Evolutionary conservation across 2,329 filamentous ascomycete species (phyloP).

Genomic region (Nectriaceae sp.): DNA sequence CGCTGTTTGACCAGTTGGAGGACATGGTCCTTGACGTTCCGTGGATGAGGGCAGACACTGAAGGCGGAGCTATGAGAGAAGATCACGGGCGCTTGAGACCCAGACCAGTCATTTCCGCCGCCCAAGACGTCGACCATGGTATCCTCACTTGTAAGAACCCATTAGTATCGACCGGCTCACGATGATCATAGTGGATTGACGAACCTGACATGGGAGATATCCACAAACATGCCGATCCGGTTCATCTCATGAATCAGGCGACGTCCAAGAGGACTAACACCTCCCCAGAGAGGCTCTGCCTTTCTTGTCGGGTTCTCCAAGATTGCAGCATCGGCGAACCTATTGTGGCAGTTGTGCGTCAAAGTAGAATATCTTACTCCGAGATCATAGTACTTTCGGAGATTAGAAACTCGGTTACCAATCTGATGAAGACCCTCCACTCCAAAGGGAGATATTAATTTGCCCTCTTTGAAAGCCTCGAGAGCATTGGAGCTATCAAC

Average conservation of each 20-base stretch:
- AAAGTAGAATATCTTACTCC: slow-evolving; percentile 88
- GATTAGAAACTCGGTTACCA: slow-evolving; percentile 75
- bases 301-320: slow-evolving; percentile 52
- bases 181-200: not conserved
- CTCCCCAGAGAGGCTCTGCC: slow-evolving; percentile 65
- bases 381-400: slow-evolving; percentile 74
- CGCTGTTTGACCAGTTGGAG: slow-evolving; percentile 73
- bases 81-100: slow-evolving; percentile 79
- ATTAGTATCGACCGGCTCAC: not conserved
- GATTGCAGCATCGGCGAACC: slow-evolving; percentile 82
- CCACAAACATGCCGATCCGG: slow-evolving; percentile 89
- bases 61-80: slow-evolving; percentile 87
- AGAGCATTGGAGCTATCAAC: slow-evolving; percentile 63
- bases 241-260: slow-evolving; percentile 86
- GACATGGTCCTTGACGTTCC: slow-evolving; percentile 87
- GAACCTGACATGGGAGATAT: slow-evolving; percentile 70
- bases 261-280: slow-evolving; percentile 71
- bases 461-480: slow-evolving; percentile 59
- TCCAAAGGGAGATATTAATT: slow-evolving; percentile 75
- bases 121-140: slow-evolving; percentile 85
- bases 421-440: slow-evolving; percentile 94
- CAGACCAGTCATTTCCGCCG: slow-evolving; percentile 62
- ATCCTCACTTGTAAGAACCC: slow-evolving; percentile 56
- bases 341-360: slow-evolving; percentile 93
- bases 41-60: slow-evolving; percentile 79